Percentiles rank a stretch among this genome's conserved stretches.
Evolutionary conservation across 2,329 filamentous ascomycete genomes (phyloP).

Genomic region (Didymella segeticola): DNA sequence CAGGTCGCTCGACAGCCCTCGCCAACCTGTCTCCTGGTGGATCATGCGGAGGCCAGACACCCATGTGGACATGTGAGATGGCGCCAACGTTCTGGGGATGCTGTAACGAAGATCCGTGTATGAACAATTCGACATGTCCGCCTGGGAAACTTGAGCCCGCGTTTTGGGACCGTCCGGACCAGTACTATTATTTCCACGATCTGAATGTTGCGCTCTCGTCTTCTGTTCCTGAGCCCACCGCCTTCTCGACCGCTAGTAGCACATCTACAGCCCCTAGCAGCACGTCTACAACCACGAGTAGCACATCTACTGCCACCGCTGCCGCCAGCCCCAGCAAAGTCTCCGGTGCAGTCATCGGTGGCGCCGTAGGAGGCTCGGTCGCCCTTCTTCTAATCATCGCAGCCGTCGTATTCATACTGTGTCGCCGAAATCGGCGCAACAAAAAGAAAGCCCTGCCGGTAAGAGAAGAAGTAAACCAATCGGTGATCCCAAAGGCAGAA

Average conservation of each 20-base stretch:
- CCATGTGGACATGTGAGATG: slow-evolving; percentile 47
- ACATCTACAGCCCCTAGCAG: not conserved
- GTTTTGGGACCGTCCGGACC: slow-evolving; percentile 22
- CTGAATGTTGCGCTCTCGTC: slow-evolving; percentile 14
- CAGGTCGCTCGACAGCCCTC: slow-evolving; percentile 36
- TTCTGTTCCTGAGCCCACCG: not conserved
- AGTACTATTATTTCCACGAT: slow-evolving; percentile 20
- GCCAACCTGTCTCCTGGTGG: slow-evolving; percentile 39
- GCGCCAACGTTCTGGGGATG: slow-evolving; percentile 43
- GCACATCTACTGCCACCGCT: not conserved
- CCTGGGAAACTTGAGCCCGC: slow-evolving; percentile 29
- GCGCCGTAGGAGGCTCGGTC: not conserved
- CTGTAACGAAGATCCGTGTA: slow-evolving; percentile 45
- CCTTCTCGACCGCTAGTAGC: not conserved
- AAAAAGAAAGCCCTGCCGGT: too few relatives aligned
- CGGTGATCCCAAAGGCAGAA: too few relatives aligned
- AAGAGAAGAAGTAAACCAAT: too few relatives aligned
- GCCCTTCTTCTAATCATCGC: not conserved
- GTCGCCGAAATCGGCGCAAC: too few relatives aligned
- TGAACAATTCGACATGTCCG: slow-evolving; percentile 34
- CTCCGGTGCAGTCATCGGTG: not conserved
- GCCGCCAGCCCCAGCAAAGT: not conserved
- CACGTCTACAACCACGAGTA: not conserved
- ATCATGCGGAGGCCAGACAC: slow-evolving; percentile 29
- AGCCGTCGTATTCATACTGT: not conserved